Base-by-base conservation (phyloP, 208 protist genomes). In the Herpetomonas muscarum region DNA sequence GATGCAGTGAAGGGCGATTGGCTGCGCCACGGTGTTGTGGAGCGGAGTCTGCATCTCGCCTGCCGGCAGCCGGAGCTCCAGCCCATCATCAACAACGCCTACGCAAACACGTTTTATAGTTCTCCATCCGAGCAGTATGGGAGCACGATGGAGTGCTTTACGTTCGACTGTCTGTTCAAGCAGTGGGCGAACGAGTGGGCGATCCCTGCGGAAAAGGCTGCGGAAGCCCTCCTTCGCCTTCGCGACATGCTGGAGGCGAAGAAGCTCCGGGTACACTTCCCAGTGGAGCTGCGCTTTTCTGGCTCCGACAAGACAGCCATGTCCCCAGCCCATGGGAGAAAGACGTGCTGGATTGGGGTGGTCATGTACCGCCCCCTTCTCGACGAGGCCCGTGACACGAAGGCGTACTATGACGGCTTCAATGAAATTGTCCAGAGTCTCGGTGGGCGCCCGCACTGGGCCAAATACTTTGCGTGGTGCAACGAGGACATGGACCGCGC, bases 121-220 rank as follows among this genome's bases (percentile, higher is more conserved):
- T 15, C 52, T 17, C 62, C 67, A 0, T 48, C 55, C 47, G 72
- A 79, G 49, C 64, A 74, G 54, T 83, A 73, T 37, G 83, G 83
- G 19, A 76, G 75, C 13, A 52, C 76, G 47, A 46, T 81, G 44
- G 55, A 82, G 55, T 83, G 71, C 61, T 89, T 92, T 61, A 89
- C 81, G 36, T 89, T 92, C 46, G 81, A 89, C 54, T 89, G 85
- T 54, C 76, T 89, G 32, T 87, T 92, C 56, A 69, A 64, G 44
- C 85, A 92, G 67, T 87, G 77, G 79, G 81, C 82, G 9, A 87
- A 83, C 50, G 85, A 92, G 50, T 92, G 81, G 79, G 81, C 81
- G 1, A 78, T 92, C 44, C 78, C 81, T 10, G 74, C 76, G 2
- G 41, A 39, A 12, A 60, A 64, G 15, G 63, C 74, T 4, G 48